Evolutionary conservation across 805 yeast genomes (phyloP), one percentile per base, ranked within the genome.

Genomic region (Isabelozyma pseudorhagii): DNA sequence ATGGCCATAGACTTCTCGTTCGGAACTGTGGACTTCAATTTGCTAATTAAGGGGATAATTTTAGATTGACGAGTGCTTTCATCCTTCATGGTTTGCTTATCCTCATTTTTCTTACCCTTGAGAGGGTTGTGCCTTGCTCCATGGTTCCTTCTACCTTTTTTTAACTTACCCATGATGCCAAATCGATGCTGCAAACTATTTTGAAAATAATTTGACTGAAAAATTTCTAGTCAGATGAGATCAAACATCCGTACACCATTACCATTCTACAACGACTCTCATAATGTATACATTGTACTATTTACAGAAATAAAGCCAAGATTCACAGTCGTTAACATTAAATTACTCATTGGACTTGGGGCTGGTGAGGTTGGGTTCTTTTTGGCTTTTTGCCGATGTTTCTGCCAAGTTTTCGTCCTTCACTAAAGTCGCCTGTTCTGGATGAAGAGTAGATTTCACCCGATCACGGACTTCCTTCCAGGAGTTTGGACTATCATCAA

Each of bases 1-100:
- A 91, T 66, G 1, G 96, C 93, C 81, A 87, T 82, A 0, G 87
- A 77, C 50, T 89, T 78, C 51, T 92, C 97, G 60, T 85, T 84
- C 2, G 88, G 80, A 7, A 81, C 74, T 1, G 81, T 67, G 3
- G 90, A 80, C 46, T 79, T 70, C 49, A 92, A 70, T 57, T 88
- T 83, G 48, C 79, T 75, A 17, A 91, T 71, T 54, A 92, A 69
- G 1, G 96, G 94, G 31, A 81, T 62, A 50, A 90, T 79, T 59
- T 82, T 85, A 50, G 79, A 81, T 52, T 74, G 74, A 44, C 80
- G 73, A 15, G 79, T 59, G 14, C 60, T 61, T 44, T 79, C 83
- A 56, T 81, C 85, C 51, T 77, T 77, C 14, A 55, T 51, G 5
- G 55, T 56, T 38, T 61, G 59, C 17, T 52, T 64, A 5, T 57